Conservation (phyloP, 2,329 filamentous ascomycete genomes). For the Verticillium albo-atrum region DNA sequence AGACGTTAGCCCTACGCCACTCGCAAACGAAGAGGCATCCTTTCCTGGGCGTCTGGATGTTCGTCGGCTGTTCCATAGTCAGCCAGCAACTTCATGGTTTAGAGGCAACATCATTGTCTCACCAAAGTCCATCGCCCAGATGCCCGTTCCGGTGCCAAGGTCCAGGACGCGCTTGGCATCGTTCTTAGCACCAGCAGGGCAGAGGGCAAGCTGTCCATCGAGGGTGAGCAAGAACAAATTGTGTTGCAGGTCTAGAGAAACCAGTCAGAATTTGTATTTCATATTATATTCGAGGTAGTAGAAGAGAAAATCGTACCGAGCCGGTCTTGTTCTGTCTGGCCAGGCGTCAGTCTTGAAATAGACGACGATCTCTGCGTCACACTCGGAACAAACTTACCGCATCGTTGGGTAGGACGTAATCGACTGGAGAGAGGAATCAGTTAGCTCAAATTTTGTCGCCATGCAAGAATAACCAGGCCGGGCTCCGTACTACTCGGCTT, state of each 20-base stretch:
- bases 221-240: conserved; percentile 25
- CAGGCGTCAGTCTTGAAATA: background rate
- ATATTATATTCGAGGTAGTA: background rate
- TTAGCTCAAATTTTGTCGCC: no score
- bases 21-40: background rate
- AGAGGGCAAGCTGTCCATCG: conserved; percentile 19
- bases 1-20: background rate
- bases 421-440: background rate
- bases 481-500: conserved; percentile 15
- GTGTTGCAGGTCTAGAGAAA: conserved; percentile 26
- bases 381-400: background rate
- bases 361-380: background rate
- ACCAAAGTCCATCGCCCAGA: conserved; percentile 41
- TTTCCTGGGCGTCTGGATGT: background rate
- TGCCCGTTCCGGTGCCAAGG: no score
- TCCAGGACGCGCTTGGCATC: conserved; percentile 31
- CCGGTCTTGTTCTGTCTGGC: background rate
- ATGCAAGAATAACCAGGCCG: no score
- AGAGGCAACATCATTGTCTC: background rate
- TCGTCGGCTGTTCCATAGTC: background rate
- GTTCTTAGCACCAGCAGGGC: conserved; percentile 16
- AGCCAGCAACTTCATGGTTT: background rate
- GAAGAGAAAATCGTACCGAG: background rate
- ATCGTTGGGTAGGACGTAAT: background rate
- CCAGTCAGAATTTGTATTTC: background rate